A percentile compares a stretch with the other conserved stretches of the same genome.
These are phyloP conservation scores for Hypoxylon perforatum DNA, from an alignment of 495 filamentous ascomycete species.

Conservation along the genomic window DNA sequence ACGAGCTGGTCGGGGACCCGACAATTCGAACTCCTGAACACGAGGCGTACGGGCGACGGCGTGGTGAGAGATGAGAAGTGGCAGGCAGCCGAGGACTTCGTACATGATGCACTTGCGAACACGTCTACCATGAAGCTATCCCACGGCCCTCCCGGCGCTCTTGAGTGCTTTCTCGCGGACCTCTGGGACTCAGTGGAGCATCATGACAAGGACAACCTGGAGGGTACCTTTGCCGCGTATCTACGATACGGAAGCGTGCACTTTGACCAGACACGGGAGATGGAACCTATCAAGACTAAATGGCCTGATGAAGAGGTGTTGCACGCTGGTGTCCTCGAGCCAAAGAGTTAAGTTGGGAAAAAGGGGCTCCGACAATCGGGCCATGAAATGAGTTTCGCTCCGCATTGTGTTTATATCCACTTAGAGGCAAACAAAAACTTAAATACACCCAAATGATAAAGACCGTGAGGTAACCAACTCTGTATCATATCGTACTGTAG, in stretches of 20 bases:
- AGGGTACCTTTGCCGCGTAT: constrained; percentile 52
- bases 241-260: constrained; percentile 50
- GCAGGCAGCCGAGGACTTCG: constrained; percentile 42
- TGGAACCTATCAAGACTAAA: constrained; percentile 36
- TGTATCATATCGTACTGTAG: too few species aligned
- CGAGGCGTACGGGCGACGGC: constrained; percentile 28
- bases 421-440: too few species aligned
- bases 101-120: constrained; percentile 42
- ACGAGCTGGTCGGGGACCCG: constrained; percentile 41
- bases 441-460: too few species aligned
- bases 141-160: constrained; percentile 36
- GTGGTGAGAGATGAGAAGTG: constrained; percentile 40
- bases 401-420: too few species aligned
- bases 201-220: constrained; percentile 42
- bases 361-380: too few species aligned
- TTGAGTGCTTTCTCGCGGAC: constrained; percentile 42
- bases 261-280: constrained; percentile 47
- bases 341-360: constrained; percentile 14
- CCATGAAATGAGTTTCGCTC: not conserved
- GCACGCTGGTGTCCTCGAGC: constrained; percentile 33
- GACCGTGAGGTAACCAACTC: too few species aligned
- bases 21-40: constrained; percentile 44
- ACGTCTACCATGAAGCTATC: constrained; percentile 47
- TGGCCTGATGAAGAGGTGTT: constrained; percentile 42
- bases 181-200: constrained; percentile 49